phyloP scores from a whole-genome alignment of 2,329 filamentous ascomycete species.

The Endoconidiophora polonica region DNA sequence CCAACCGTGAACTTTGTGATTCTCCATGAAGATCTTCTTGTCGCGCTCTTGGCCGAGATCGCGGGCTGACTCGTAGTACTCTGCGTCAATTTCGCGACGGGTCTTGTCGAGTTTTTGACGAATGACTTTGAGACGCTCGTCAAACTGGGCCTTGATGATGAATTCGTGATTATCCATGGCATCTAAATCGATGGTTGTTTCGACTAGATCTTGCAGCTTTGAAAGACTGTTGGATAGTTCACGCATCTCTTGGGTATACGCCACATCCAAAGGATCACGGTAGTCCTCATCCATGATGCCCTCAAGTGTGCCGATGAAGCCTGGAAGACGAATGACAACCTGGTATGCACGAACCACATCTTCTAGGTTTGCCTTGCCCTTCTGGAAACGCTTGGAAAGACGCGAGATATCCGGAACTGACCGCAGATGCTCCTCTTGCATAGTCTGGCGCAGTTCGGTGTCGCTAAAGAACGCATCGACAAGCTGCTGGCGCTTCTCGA shows the following conservation, averaged over 20 bases:
- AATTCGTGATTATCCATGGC: constrained; percentile 95
- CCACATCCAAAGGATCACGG: constrained; percentile 66
- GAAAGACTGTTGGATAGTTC: constrained; percentile 62
- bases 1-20: constrained; percentile 89
- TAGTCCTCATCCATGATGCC: constrained; percentile 92
- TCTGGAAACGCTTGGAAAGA: constrained; percentile 85
- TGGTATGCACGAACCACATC: constrained; percentile 94
- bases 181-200: constrained; percentile 91
- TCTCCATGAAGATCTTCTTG: constrained; percentile 96
- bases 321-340: constrained; percentile 78
- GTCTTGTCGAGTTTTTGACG: constrained; percentile 79
- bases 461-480: constrained; percentile 91
- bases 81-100: constrained; percentile 63
- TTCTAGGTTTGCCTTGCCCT: constrained; percentile 77
- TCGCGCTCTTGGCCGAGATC: constrained; percentile 87
- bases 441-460: constrained; percentile 81
- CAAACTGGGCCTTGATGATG: constrained; percentile 97
- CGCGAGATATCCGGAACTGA: constrained; percentile 90
- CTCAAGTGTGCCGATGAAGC: constrained; percentile 76
- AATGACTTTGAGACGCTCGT: constrained; percentile 75
- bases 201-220: constrained; percentile 92
- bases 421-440: constrained; percentile 90
- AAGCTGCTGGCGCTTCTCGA: constrained; percentile 79
- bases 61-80: constrained; percentile 58
- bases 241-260: constrained; percentile 72